phyloP scores from a whole-genome alignment of 2,329 filamentous ascomycete species.

The Aspergillus felis region DNA sequence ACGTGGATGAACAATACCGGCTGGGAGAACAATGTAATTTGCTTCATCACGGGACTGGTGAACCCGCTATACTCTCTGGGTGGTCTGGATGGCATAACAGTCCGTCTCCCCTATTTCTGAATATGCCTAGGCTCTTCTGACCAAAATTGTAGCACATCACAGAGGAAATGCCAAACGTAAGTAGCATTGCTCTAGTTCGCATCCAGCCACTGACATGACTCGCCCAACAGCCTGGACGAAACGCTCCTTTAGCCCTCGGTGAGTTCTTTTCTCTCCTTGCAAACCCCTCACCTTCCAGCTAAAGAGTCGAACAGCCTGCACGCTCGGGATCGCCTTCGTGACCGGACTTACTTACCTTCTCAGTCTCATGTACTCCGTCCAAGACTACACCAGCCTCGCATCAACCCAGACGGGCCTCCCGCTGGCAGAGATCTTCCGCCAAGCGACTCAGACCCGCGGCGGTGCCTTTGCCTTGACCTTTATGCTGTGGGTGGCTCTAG shows the following conservation, averaged over 20 bases:
- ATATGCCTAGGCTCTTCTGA: background rate
- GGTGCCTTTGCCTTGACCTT: slow-evolving; percentile 52
- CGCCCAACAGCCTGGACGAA: slow-evolving; percentile 22
- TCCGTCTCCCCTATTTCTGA: slow-evolving; percentile 5
- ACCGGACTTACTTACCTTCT: slow-evolving; percentile 50
- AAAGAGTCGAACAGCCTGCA: slow-evolving; percentile 33
- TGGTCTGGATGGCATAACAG: slow-evolving; percentile 46
- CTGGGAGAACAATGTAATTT: slow-evolving; percentile 49
- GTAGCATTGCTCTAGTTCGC: slow-evolving; percentile 11
- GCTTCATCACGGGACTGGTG: slow-evolving; percentile 50
- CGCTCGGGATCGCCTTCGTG: slow-evolving; percentile 48
- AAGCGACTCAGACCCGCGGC: slow-evolving; percentile 49
- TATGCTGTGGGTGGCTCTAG: slow-evolving; percentile 31
- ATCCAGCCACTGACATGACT: too few species aligned
- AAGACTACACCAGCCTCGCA: slow-evolving; percentile 45
- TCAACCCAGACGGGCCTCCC: slow-evolving; percentile 48
- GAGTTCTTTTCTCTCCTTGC: too few species aligned
- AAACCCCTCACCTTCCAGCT: too few species aligned
- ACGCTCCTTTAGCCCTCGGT: slow-evolving; percentile 31
- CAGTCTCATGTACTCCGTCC: slow-evolving; percentile 51
- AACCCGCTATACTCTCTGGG: slow-evolving; percentile 48
- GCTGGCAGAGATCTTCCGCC: slow-evolving; percentile 63
- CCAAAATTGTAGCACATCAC: slow-evolving; percentile 41
- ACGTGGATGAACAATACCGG: slow-evolving; percentile 54
- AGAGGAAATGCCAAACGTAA: slow-evolving; percentile 50